Evolutionary conservation across 768 basidiomycete genomes (phyloP).

Genomic region (Coprinopsis cinerea): DNA sequence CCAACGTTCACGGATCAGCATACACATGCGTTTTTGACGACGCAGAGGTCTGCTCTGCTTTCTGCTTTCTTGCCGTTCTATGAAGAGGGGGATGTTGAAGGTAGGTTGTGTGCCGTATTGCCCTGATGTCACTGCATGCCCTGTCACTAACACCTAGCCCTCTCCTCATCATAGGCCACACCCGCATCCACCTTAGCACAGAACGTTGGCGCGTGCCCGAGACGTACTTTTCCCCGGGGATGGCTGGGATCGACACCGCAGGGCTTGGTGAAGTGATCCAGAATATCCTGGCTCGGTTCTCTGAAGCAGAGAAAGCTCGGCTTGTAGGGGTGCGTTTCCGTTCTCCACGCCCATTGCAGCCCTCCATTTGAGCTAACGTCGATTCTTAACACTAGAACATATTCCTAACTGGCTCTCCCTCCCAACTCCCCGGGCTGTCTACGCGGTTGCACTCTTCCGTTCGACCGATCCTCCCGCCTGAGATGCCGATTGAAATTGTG

Average conservation of each 20-base stretch:
- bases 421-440: slow-evolving; percentile 64
- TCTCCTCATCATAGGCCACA: slow-evolving; percentile 35
- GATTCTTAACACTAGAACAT: slow-evolving; percentile 41
- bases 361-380: not conserved
- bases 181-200: slow-evolving; percentile 82
- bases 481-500: slow-evolving; percentile 61
- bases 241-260: slow-evolving; percentile 93
- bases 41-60: slow-evolving; percentile 78
- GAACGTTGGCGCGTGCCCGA: slow-evolving; percentile 91
- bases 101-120: too few relatives aligned
- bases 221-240: slow-evolving; percentile 86
- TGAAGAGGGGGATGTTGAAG: slow-evolving; percentile 68
- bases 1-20: slow-evolving; percentile 77
- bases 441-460: slow-evolving; percentile 66
- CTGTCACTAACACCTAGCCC: not conserved
- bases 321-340: slow-evolving; percentile 75
- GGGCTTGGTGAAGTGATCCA: slow-evolving; percentile 91
- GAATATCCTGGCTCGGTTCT: slow-evolving; percentile 67
- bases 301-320: slow-evolving; percentile 56
- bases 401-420: slow-evolving; percentile 81
- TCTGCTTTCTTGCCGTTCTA: slow-evolving; percentile 80
- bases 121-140: not conserved
- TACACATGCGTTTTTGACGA: slow-evolving; percentile 73
- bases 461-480: slow-evolving; percentile 82
- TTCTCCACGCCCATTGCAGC: not conserved